Evolutionary conservation across 768 basidiomycete genomes (phyloP).

Genomic region (Neoboletus magnificus): DNA sequence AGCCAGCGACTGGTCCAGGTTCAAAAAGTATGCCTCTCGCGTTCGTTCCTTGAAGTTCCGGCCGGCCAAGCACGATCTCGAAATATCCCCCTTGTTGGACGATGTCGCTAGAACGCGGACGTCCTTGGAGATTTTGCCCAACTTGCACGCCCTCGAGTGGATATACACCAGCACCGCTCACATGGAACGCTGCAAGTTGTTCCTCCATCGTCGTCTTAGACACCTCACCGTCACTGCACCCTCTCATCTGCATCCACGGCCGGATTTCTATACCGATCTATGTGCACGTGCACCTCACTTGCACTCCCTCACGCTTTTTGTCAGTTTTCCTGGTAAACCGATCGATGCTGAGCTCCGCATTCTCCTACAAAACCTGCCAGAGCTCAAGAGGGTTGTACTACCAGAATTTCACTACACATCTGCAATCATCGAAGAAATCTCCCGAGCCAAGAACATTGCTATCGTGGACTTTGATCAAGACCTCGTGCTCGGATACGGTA

Average conservation of each 20-base stretch:
- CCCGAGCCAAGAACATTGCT: slow-evolving; percentile 41
- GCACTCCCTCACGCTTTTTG: slow-evolving; percentile 44
- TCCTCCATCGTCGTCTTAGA: slow-evolving; percentile 56
- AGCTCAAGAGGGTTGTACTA: slow-evolving; percentile 46
- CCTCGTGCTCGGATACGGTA: slow-evolving; percentile 46
- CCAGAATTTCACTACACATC: slow-evolving; percentile 53
- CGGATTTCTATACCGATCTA: slow-evolving; percentile 36
- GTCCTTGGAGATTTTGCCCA: slow-evolving; percentile 51
- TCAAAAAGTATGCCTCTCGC: slow-evolving; percentile 51
- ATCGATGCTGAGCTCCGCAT: slow-evolving; percentile 41
- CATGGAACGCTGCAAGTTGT: slow-evolving; percentile 44
- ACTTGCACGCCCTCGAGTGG: slow-evolving; percentile 53
- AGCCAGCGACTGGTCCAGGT: slow-evolving; percentile 51
- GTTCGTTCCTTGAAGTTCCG: slow-evolving; percentile 38
- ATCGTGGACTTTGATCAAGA: slow-evolving; percentile 53
- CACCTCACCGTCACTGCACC: slow-evolving; percentile 33
- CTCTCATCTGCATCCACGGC: slow-evolving; percentile 10
- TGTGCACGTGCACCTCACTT: slow-evolving; percentile 51
- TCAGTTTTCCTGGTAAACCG: slow-evolving; percentile 36
- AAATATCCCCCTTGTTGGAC: slow-evolving; percentile 35
- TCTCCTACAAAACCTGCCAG: slow-evolving; percentile 40
- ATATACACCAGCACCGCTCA: slow-evolving; percentile 19
- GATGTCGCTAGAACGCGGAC: slow-evolving; percentile 56
- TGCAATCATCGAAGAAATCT: slow-evolving; percentile 43
- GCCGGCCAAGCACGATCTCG: slow-evolving; percentile 12